phyloP scores from a whole-genome alignment of 768 basidiomycete species.

The Suillus alpinus region DNA sequence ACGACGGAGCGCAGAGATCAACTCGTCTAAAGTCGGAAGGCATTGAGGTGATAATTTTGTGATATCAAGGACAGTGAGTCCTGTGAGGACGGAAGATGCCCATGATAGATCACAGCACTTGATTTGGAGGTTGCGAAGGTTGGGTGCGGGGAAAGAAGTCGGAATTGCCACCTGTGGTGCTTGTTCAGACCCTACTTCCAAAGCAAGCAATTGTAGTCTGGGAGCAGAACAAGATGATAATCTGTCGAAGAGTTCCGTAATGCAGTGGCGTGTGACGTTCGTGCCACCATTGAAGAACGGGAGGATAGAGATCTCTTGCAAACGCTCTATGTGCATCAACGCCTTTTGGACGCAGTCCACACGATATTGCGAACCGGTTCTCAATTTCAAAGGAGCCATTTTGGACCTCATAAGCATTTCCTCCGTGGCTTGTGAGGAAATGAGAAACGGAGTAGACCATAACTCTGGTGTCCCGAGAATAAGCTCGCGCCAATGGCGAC shows the following conservation, averaged over 20 bases:
- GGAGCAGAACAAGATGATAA: constrained; percentile 25
- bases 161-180: not conserved
- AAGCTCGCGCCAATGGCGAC: constrained; percentile 37
- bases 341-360: constrained; percentile 27
- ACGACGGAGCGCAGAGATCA: constrained; percentile 31
- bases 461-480: constrained; percentile 37
- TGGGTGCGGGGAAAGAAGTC: constrained; percentile 21
- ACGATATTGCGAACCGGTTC: constrained; percentile 26
- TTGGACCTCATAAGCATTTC: constrained; percentile 47
- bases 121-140: constrained; percentile 36
- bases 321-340: constrained; percentile 32
- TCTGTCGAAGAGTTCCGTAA: constrained; percentile 25
- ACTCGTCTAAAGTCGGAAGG: constrained; percentile 29
- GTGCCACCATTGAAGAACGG: constrained; percentile 17
- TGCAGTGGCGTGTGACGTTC: constrained; percentile 10
- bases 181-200: constrained; percentile 15
- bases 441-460: constrained; percentile 37
- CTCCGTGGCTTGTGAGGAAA: constrained; percentile 34
- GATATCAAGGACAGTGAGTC: constrained; percentile 37
- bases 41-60: constrained; percentile 22
- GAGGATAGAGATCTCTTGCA: constrained; percentile 31
- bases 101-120: constrained; percentile 33
- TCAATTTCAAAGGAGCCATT: constrained; percentile 29
- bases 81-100: constrained; percentile 33
- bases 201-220: constrained; percentile 30